Conservation (phyloP, 208 protist species). For the Leishmania major region DNA sequence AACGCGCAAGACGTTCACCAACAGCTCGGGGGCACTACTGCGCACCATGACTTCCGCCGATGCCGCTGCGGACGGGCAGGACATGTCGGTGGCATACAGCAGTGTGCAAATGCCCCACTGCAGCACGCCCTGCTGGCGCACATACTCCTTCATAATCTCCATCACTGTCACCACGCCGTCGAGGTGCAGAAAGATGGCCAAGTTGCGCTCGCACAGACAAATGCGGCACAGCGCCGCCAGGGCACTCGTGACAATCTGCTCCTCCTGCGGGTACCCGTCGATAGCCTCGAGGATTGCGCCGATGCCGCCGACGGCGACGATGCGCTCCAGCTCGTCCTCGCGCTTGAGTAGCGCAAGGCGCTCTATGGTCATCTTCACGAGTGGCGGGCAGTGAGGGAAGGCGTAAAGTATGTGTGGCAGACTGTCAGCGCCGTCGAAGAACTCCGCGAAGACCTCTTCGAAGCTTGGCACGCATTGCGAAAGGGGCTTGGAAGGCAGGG, state of each 20-base stretch:
- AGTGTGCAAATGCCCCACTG: conserved; percentile 80
- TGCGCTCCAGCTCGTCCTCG: conserved; percentile 32
- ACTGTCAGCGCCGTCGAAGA: conserved; percentile 65
- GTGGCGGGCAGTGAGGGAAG: conserved; percentile 60
- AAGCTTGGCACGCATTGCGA: conserved; percentile 46
- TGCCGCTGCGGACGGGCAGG: conserved; percentile 28
- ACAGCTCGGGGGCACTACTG: conserved; percentile 55
- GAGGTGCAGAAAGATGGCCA: conserved; percentile 61
- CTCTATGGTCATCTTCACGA: conserved; percentile 59
- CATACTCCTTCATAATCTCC: conserved; percentile 84
- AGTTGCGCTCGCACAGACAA: conserved; percentile 62
- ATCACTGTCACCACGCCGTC: conserved; percentile 79
- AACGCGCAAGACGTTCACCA: conserved; percentile 52
- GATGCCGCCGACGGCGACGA: conserved; percentile 59
- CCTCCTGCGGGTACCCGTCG: conserved; percentile 78
- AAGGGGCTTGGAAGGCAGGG: conserved; percentile 19
- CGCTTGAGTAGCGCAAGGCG: conserved; percentile 41
- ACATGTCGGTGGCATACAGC: conserved; percentile 42
- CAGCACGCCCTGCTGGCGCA: conserved; percentile 54
- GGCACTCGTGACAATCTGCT: conserved; percentile 60
- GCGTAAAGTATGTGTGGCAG: conserved; percentile 76
- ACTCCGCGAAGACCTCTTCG: conserved; percentile 74
- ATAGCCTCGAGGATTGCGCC: conserved; percentile 81
- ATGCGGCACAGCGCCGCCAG: conserved; percentile 66
- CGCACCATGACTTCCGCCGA: conserved; percentile 47